Evolutionary conservation across 495 filamentous ascomycete species (phyloP), one percentile per base, ranked within the genome.

Genomic region (Aspergillus nidulans): DNA sequence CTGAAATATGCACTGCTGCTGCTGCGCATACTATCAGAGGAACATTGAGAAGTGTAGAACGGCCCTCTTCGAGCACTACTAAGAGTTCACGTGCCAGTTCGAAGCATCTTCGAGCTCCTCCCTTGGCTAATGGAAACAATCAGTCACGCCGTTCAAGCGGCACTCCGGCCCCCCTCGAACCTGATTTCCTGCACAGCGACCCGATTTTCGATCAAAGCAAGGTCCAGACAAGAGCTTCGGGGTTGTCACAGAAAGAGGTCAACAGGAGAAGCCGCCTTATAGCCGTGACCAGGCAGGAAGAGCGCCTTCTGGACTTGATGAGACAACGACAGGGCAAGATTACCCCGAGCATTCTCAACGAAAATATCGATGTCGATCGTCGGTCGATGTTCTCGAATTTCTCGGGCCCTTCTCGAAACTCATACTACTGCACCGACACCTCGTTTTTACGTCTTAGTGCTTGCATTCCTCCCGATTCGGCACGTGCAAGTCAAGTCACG

Each of bases 261-360:
- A 70, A 76, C 45, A 63, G 73, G 20, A 76, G 78, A 57, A 86
- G 82, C 47, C 84, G 85, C 34, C 75, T 94, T 36, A 94, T 96
- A 81, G 86, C 88, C 0, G 90, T 95, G 45, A 95, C 90, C 0
- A 78, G 83, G 48, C 89, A 95, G 68, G 91, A 96, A 65, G 86
- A 91, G 63, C 82, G 87, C 64, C 74, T 96, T 6, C 73, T 96
- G 7, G 87, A 89, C 58, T 87, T 89, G 13, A 85, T 96, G 79
- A 79, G 91, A 30, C 70, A 82, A 60, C 91, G 91, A 63, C 78
- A 88, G 40, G 87, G 89, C 30, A 82, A 82, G 25, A 88, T 95
- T 77, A 83, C 84, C 0, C 84, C 89, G 51, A 84, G 85, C 51
- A 80, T 86, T 46, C 85, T 89, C 55, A 71, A 82, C 21, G 83